Percentiles rank a stretch among this genome's conserved stretches.
Conservation (phyloP, 345 rosid species). For the Carallia pectinifolia region DNA sequence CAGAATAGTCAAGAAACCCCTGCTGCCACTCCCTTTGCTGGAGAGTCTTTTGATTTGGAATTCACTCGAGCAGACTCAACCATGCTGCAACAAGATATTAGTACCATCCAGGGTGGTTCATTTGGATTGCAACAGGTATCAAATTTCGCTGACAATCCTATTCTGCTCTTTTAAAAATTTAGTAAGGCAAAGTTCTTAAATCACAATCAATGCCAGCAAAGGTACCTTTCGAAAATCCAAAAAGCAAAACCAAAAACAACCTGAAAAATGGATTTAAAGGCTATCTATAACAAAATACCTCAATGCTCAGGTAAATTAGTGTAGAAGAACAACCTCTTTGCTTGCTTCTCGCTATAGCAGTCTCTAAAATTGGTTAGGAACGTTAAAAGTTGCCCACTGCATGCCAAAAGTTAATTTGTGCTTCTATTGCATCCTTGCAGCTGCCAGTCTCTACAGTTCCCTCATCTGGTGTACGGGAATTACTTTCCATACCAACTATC, state of each 20-base stretch:
- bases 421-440: not conserved
- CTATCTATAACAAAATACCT: no score
- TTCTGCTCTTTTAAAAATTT: no score
- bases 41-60: slow-evolving; percentile 2
- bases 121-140: slow-evolving; percentile 17
- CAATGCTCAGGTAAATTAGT: no score
- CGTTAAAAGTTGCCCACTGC: not conserved
- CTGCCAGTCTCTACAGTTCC: slow-evolving; percentile 4
- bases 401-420: not conserved
- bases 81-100: slow-evolving; percentile 10
- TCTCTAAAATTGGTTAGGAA: no score
- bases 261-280: no score
- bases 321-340: no score
- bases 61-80: slow-evolving; percentile 1
- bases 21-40: slow-evolving; percentile 9
- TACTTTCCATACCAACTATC: not conserved
- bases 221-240: no score
- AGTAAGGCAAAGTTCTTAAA: no score
- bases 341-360: no score
- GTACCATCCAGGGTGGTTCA: slow-evolving; percentile 4
- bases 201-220: no score
- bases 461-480: not conserved
- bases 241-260: no score
- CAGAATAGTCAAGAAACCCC: not conserved
- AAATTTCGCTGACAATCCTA: not conserved